phyloP scores from a whole-genome alignment of 352 stramenopile genomes.

The Bremia lactucae region DNA sequence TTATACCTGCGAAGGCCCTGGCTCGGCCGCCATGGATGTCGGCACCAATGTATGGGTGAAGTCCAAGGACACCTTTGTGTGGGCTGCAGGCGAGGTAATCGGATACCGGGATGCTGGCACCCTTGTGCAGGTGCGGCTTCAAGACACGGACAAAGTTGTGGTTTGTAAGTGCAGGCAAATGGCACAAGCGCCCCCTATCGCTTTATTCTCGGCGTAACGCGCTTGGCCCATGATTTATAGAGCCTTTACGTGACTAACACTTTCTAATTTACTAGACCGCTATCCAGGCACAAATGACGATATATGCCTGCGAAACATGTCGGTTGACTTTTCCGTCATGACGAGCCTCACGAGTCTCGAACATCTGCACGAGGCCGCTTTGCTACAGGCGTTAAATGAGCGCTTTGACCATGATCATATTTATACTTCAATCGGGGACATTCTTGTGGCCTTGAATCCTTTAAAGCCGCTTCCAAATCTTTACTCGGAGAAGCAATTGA shows the following conservation, averaged over 20 bases:
- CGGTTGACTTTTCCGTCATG: constrained; percentile 39
- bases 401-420: constrained; percentile 68
- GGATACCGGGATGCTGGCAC: constrained; percentile 46
- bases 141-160: constrained; percentile 31
- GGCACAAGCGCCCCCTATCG: neutral
- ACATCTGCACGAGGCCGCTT: constrained; percentile 73
- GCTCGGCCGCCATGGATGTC: constrained; percentile 49
- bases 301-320: constrained; percentile 61
- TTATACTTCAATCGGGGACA: constrained; percentile 83
- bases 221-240: neutral
- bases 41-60: constrained; percentile 78
- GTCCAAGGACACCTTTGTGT: constrained; percentile 43
- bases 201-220: constrained; percentile 4
- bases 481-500: constrained; percentile 48
- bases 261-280: constrained; percentile 13
- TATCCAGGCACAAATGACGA: constrained; percentile 25
- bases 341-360: constrained; percentile 67
- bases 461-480: constrained; percentile 55
- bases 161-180: constrained; percentile 20
- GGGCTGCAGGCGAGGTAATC: constrained; percentile 54
- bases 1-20: neutral
- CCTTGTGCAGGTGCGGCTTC: constrained; percentile 29
- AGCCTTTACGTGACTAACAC: neutral
- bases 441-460: constrained; percentile 78
- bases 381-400: constrained; percentile 71